These are phyloP conservation scores for Botrytis fragariae DNA, from an alignment of 2,329 filamentous ascomycete species.

Conservation along the genomic window DNA sequence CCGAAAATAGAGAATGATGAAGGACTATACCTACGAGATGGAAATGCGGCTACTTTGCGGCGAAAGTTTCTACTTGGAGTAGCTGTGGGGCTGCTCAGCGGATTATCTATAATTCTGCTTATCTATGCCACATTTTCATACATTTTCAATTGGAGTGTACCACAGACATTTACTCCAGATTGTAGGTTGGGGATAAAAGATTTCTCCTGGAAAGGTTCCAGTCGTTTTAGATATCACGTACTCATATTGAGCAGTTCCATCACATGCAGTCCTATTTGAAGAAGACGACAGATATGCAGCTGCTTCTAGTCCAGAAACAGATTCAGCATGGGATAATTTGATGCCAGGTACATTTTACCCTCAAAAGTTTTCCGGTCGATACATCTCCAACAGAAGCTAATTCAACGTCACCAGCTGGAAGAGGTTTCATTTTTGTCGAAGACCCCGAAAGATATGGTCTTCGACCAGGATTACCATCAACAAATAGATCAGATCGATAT, in stretches of 20 bases:
- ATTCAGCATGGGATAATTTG: constrained; percentile 11
- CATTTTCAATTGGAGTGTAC: neutral
- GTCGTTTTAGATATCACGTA: neutral
- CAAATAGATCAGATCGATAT: neutral
- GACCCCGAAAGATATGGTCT: neutral
- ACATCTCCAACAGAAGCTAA: neutral
- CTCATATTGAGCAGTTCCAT: neutral
- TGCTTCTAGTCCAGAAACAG: neutral
- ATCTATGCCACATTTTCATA: neutral
- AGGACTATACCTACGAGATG: neutral
- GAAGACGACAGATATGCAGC: neutral
- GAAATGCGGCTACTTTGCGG: neutral
- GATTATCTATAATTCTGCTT: neutral
- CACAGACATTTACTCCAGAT: neutral
- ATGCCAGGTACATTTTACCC: neutral
- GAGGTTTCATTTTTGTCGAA: constrained; percentile 12
- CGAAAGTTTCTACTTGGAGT: neutral
- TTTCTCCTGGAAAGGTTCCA: no score
- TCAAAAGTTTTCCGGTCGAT: neutral
- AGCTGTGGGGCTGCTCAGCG: neutral
- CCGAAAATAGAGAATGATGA: constrained; percentile 1
- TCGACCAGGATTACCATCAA: neutral
- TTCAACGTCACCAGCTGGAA: neutral
- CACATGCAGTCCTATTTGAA: neutral
- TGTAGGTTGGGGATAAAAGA: neutral